Conservation (phyloP, 352 stramenopile genomes). For the Aphanomyces stellatus region DNA sequence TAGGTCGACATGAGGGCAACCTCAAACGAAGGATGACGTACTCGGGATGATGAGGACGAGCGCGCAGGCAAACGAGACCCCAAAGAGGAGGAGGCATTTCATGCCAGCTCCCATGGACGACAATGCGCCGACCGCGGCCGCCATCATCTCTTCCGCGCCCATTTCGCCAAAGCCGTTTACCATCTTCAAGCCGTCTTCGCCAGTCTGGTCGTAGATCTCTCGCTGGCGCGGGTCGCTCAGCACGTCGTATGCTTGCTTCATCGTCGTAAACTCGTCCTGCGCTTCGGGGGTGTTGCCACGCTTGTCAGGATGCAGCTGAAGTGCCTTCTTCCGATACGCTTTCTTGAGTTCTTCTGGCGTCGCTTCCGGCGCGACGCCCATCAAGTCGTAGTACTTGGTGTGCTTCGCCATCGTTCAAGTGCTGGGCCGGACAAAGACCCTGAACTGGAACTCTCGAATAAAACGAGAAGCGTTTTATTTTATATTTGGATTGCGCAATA, state of each 20-base stretch:
- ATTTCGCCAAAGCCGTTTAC: slow-evolving; percentile 83
- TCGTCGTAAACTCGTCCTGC: slow-evolving; percentile 86
- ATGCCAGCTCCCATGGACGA: slow-evolving; percentile 50
- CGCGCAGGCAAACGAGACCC: slow-evolving; percentile 53
- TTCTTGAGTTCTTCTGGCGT: slow-evolving; percentile 87
- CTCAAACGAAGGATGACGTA: slow-evolving; percentile 24
- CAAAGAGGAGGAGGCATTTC: slow-evolving; percentile 55
- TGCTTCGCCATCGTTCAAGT: neutral
- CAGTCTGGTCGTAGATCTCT: slow-evolving; percentile 69
- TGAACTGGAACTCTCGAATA: too few species aligned
- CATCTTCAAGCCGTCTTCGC: slow-evolving; percentile 76
- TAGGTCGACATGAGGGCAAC: slow-evolving; percentile 22
- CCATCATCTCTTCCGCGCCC: slow-evolving; percentile 26
- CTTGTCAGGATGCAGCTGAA: slow-evolving; percentile 89
- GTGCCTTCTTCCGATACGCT: slow-evolving; percentile 83
- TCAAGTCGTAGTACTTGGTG: slow-evolving; percentile 48
- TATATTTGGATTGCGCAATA: too few species aligned
- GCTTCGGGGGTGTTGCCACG: slow-evolving; percentile 67
- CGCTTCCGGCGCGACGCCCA: slow-evolving; percentile 59
- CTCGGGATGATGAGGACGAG: slow-evolving; percentile 81
- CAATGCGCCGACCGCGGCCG: slow-evolving; percentile 62
- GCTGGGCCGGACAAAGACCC: neutral
- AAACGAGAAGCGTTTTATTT: too few species aligned
- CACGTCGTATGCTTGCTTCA: slow-evolving; percentile 92
- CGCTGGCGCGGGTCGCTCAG: slow-evolving; percentile 81